Base-by-base conservation (phyloP, 805 yeast species). In the Wickerhamiella vanderwaltii region DNA sequence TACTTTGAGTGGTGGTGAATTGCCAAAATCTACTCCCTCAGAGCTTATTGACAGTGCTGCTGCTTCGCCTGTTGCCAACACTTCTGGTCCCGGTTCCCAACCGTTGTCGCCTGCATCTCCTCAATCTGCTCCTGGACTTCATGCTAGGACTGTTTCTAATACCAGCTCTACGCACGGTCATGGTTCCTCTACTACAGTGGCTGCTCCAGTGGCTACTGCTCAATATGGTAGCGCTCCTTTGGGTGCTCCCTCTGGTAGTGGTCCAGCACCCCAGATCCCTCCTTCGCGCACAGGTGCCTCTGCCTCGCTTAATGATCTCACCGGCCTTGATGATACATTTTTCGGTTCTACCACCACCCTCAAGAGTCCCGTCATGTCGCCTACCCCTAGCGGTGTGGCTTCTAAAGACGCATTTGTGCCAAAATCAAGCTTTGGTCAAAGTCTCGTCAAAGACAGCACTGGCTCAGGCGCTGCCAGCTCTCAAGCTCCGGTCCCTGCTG, bases 391-490 rank as follows among this genome's bases (percentile, higher is more conserved):
- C 6, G 43, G 39, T 19, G 30, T 69, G 37, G 65, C 66, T 46
- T 68, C 79, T 16, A 61, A 30, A 63, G 61, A 46, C 23, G 34
- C 61, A 33, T 88, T 87, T 62, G 79, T 73, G 41, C 96, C 96
- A 26, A 69, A 86, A 13, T 85, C 95, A 0, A 62, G 71, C 9
- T 88, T 87, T 66, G 97, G 97, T 24, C 94, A 81, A 61, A 70
- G 71, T 26, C 67, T 87, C 41, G 61, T 66, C 20, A 45, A 52
- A 65, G 18, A 37, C 26, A 16, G 38, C 47, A 9, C 43, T 15
- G 39, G 30, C 35, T 5, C 20, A 6, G 20, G 11, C 6, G 16
- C 39, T 16, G 30, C 30, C 9, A 9, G 30, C 19, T 20, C 29
- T 7, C 29, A 30, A 12, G 33, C 25, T 2, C 35, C 41, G 16